These are phyloP conservation scores for Tolypocladium tropicale DNA, from an alignment of 2,329 filamentous ascomycete genomes.

Conservation along the genomic window DNA sequence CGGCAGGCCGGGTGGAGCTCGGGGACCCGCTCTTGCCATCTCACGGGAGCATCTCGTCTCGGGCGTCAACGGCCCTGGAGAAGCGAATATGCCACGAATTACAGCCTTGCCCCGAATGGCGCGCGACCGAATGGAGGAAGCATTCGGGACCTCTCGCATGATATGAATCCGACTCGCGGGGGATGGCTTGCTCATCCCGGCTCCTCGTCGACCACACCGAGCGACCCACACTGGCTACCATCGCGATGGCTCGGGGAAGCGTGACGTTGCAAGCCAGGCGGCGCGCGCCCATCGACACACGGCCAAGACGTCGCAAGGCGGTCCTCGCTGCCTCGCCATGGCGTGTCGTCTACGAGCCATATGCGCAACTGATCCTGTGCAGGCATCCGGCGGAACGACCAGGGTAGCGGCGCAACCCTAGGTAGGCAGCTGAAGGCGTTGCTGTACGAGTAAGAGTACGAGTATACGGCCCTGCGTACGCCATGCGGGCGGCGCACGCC, in stretches of 20 bases:
- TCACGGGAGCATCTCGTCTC: neutral
- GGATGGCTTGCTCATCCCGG: too few relatives aligned
- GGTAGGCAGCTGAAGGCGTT: neutral
- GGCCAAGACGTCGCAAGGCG: neutral
- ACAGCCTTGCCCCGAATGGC: too few relatives aligned
- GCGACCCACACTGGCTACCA: too few relatives aligned
- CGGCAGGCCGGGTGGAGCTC: slow-evolving; percentile 13
- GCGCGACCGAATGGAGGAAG: too few relatives aligned
- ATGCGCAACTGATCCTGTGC: neutral
- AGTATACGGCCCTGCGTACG: neutral
- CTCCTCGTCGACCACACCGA: too few relatives aligned
- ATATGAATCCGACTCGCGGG: too few relatives aligned
- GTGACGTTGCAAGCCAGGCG: neutral
- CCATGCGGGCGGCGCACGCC: neutral
- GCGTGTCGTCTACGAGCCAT: neutral
- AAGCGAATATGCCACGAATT: too few relatives aligned
- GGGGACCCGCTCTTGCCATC: slow-evolving; percentile 12
- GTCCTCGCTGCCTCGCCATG: neutral
- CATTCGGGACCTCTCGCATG: too few relatives aligned
- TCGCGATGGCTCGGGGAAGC: too few relatives aligned
- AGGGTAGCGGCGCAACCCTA: neutral
- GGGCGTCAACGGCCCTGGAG: neutral
- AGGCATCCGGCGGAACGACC: neutral
- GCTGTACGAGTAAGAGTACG: too few relatives aligned
- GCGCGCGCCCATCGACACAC: neutral